These are phyloP conservation scores for Dinochytrium kinnereticum DNA, from an alignment of 371 early-diverging fungal species.

Conservation along the genomic window DNA sequence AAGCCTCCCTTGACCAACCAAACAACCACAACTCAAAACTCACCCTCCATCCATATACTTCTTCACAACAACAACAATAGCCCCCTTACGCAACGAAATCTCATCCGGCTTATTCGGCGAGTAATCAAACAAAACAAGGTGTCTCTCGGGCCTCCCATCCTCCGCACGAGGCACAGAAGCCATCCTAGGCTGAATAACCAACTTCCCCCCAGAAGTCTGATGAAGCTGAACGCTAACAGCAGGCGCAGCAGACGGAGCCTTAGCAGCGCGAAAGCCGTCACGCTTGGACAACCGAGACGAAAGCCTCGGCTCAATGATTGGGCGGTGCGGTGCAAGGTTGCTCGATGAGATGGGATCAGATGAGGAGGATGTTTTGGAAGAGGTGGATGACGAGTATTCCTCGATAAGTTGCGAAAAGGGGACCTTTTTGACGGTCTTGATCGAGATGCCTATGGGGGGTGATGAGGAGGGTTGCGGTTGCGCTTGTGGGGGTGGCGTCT, in stretches of 20 bases:
- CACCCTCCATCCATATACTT: conserved; percentile 11
- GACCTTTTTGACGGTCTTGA: background rate
- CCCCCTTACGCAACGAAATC: conserved; percentile 9
- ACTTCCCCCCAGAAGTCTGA: background rate
- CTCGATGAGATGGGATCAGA: no score
- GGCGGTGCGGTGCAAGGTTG: background rate
- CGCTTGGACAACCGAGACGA: background rate
- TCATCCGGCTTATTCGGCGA: background rate
- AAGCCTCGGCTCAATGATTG: conserved; percentile 4
- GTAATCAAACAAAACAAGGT: conserved; percentile 1
- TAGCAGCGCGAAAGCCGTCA: background rate
- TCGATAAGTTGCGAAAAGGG: background rate
- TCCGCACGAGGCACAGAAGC: background rate
- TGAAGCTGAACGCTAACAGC: conserved; percentile 6
- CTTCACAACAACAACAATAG: conserved; percentile 1
- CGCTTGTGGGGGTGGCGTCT: background rate
- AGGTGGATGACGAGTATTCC: background rate
- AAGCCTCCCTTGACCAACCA: background rate
- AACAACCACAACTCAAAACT: background rate
- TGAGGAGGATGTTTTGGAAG: background rate
- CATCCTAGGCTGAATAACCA: background rate
- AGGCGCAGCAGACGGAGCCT: background rate
- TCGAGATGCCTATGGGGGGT: conserved; percentile 2
- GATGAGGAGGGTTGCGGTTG: background rate
- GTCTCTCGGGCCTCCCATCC: background rate